Conservation (phyloP, 768 basidiomycete species). For the Clavaria fumosa region DNA sequence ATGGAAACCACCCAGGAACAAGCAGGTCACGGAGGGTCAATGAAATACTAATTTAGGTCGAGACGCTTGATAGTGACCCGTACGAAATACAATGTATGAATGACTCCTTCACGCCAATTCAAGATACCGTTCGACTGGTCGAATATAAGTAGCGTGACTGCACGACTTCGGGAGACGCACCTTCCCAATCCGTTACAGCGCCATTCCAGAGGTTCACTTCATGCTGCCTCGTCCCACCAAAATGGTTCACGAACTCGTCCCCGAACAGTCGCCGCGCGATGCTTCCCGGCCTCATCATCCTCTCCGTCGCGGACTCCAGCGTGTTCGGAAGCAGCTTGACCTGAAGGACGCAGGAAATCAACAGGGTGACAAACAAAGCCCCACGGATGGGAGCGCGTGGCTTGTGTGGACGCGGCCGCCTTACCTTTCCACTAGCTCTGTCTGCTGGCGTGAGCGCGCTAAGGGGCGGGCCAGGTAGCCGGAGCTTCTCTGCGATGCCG, state of each 20-base stretch:
- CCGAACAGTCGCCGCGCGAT: conserved; percentile 74
- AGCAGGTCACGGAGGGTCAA: too few relatives aligned
- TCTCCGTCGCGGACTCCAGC: conserved; percentile 61
- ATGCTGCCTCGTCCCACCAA: conserved; percentile 86
- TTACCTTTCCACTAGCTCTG: conserved; percentile 39
- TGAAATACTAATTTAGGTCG: too few relatives aligned
- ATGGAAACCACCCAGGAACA: too few relatives aligned
- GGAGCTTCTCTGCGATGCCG: conserved; percentile 68
- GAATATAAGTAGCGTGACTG: too few relatives aligned
- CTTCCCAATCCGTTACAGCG: conserved; percentile 91
- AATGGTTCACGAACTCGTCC: conserved; percentile 86
- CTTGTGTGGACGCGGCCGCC: too few relatives aligned
- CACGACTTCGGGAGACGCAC: too few relatives aligned
- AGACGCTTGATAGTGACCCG: too few relatives aligned
- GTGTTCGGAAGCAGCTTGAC: conserved; percentile 65
- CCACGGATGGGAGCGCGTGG: too few relatives aligned
- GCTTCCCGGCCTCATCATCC: conserved; percentile 66
- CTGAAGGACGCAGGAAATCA: conserved; percentile 20
- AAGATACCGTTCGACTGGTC: too few relatives aligned
- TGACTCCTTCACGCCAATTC: too few relatives aligned
- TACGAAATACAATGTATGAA: too few relatives aligned
- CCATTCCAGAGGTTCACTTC: conserved; percentile 78
- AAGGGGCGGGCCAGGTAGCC: conserved; percentile 58
- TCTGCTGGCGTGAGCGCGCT: conserved; percentile 39
- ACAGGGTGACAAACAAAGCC: conserved; percentile 7